These are phyloP conservation scores for Thalassiosira delicatula DNA, from an alignment of 352 stramenopile species.

Conservation along the genomic window DNA sequence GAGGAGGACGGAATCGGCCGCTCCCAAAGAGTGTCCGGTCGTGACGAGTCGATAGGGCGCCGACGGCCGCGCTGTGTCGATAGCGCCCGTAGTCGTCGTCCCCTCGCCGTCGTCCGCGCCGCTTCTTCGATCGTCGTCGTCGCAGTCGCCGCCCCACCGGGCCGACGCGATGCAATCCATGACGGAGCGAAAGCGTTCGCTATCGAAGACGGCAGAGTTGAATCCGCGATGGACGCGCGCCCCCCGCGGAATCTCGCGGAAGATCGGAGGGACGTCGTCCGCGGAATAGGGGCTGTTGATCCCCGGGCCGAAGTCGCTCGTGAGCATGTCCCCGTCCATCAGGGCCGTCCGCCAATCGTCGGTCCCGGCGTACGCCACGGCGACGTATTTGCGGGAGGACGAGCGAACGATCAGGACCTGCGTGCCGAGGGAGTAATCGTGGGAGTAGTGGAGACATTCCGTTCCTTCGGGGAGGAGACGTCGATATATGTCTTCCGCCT, in stretches of 20 bases:
- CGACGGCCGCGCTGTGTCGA: not conserved
- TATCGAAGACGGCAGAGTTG: constrained; percentile 77
- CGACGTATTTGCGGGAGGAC: constrained; percentile 62
- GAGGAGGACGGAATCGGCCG: constrained; percentile 70
- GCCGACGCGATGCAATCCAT: constrained; percentile 49
- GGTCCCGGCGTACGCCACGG: constrained; percentile 78
- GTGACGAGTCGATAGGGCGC: constrained; percentile 59
- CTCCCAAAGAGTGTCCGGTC: constrained; percentile 79
- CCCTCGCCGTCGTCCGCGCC: not conserved
- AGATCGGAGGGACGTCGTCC: constrained; percentile 21
- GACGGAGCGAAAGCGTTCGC: constrained; percentile 60
- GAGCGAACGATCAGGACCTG: constrained; percentile 76
- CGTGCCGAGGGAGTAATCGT: constrained; percentile 62
- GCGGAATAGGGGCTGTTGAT: not conserved
- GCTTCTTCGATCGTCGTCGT: not conserved
- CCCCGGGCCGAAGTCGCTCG: constrained; percentile 69
- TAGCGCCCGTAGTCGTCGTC: constrained; percentile 24
- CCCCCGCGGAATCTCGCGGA: constrained; percentile 37
- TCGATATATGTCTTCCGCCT: constrained; percentile 40
- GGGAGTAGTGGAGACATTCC: constrained; percentile 55
- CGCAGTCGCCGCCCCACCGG: constrained; percentile 38
- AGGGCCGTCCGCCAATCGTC: constrained; percentile 74
- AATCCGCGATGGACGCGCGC: constrained; percentile 77
- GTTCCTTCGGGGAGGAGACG: constrained; percentile 45
- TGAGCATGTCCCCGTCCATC: constrained; percentile 73